phyloP scores from a whole-genome alignment of 2,329 filamentous ascomycete genomes.

The Epichloe scottii region DNA sequence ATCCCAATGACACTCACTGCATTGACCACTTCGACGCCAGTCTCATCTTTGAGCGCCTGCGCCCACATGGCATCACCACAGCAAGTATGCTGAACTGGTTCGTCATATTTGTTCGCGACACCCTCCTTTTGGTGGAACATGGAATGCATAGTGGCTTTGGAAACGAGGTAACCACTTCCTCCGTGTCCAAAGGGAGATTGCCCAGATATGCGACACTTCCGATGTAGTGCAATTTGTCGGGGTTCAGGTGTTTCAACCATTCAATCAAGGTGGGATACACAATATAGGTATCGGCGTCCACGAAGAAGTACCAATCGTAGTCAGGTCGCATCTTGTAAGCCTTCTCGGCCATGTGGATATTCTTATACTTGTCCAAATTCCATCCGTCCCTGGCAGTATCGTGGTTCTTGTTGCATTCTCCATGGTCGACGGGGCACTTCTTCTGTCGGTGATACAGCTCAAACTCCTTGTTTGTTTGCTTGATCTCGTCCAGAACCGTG shows the following conservation, averaged over 20 bases:
- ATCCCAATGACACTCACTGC: slow-evolving; percentile 21
- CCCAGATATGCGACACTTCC: slow-evolving; percentile 34
- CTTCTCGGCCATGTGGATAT: slow-evolving; percentile 46
- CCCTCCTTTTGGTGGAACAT: slow-evolving; percentile 28
- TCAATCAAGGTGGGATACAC: slow-evolving; percentile 38
- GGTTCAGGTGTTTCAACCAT: slow-evolving; percentile 34
- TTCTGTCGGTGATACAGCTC: slow-evolving; percentile 33
- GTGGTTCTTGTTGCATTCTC: slow-evolving; percentile 27
- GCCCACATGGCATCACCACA: slow-evolving; percentile 41
- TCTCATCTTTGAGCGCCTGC: slow-evolving; percentile 30
- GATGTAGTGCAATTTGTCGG: slow-evolving; percentile 32
- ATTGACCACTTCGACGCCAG: slow-evolving; percentile 28
- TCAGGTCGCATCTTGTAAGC: slow-evolving; percentile 35
- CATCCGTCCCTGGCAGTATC: slow-evolving; percentile 26
- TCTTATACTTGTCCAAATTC: slow-evolving; percentile 51
- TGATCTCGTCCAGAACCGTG: slow-evolving; percentile 28
- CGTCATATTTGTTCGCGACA: slow-evolving; percentile 35
- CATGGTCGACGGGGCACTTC: slow-evolving; percentile 31
- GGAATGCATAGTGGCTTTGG: slow-evolving; percentile 36
- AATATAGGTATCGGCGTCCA: slow-evolving; percentile 47
- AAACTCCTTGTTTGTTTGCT: slow-evolving; percentile 36
- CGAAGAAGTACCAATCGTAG: slow-evolving; percentile 47
- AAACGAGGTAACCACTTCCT: slow-evolving; percentile 42
- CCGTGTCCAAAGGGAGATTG: slow-evolving; percentile 39
- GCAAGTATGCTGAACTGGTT: slow-evolving; percentile 26